Conservation (phyloP, 768 basidiomycete species). For the Tulasnella calospora region DNA sequence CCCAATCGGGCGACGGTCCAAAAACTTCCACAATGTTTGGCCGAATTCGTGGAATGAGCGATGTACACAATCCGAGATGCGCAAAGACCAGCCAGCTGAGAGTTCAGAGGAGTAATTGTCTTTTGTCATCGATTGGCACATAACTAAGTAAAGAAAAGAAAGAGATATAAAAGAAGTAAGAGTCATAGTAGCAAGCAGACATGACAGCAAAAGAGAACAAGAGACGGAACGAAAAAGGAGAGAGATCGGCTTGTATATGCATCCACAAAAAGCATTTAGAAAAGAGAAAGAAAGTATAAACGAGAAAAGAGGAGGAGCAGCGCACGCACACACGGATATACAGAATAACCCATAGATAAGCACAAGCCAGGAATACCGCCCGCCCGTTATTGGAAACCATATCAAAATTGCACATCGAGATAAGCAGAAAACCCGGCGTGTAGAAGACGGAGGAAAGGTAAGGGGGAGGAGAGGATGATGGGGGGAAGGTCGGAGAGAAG, state of each 20-base stretch:
- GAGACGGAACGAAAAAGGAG: background rate
- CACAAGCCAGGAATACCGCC: background rate
- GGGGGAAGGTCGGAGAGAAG: background rate
- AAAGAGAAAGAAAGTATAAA: background rate
- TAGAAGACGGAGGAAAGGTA: background rate
- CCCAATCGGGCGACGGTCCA: background rate
- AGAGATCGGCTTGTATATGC: background rate
- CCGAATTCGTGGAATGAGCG: background rate
- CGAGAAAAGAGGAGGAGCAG: background rate
- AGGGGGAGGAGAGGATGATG: background rate
- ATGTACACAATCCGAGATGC: background rate
- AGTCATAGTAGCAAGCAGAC: slow-evolving; percentile 4
- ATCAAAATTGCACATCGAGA: background rate
- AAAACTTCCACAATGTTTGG: background rate
- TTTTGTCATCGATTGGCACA: slow-evolving; percentile 1
- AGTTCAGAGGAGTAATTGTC: background rate
- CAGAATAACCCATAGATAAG: slow-evolving; percentile 7
- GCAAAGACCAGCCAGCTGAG: background rate
- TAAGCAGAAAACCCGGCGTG: background rate
- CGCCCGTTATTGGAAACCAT: slow-evolving; percentile 3
- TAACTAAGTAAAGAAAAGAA: background rate
- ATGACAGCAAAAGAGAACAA: background rate
- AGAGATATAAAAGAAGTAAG: background rate
- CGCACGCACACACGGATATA: background rate
- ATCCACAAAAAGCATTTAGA: background rate